These are phyloP conservation scores for Priceomyces fermenticarens DNA, from an alignment of 805 yeast species.

Conservation along the genomic window DNA sequence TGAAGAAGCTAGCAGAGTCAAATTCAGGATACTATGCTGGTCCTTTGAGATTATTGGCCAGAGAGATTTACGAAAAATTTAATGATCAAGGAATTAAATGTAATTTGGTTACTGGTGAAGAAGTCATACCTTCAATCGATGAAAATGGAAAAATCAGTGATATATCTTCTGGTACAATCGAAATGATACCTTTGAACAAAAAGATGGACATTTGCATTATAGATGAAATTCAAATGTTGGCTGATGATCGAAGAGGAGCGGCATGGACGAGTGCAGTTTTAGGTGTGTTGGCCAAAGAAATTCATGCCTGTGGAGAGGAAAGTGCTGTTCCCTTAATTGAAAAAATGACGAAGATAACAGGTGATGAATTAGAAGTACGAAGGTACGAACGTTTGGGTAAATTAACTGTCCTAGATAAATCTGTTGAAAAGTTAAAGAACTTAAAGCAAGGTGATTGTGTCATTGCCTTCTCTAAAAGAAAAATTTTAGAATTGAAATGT, in stretches of 20 bases:
- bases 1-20: constrained; percentile 61
- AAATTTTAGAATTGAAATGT: constrained; percentile 66
- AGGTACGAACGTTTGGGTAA: constrained; percentile 74
- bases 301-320: constrained; percentile 93
- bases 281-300: constrained; percentile 80
- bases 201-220: constrained; percentile 83
- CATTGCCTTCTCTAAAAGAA: constrained; percentile 77
- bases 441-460: constrained; percentile 80
- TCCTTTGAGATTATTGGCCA: constrained; percentile 83
- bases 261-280: constrained; percentile 93
- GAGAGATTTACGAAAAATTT: constrained; percentile 87
- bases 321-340: constrained; percentile 70
- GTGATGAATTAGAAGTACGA: constrained; percentile 74
- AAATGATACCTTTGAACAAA: constrained; percentile 74
- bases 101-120: constrained; percentile 94
- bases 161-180: constrained; percentile 85
- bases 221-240: constrained; percentile 96
- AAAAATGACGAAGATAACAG: constrained; percentile 61
- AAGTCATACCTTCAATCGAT: constrained; percentile 70
- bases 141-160: constrained; percentile 69
- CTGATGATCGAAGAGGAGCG: constrained; percentile 75
- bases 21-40: constrained; percentile 90
- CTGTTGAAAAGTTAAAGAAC: constrained; percentile 30
- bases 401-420: constrained; percentile 48
- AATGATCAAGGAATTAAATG: constrained; percentile 64